A percentile compares a stretch with the other conserved stretches of the same genome.
phyloP scores from a whole-genome alignment of 2,329 filamentous ascomycete species.

The Hypoxylon sp. region DNA sequence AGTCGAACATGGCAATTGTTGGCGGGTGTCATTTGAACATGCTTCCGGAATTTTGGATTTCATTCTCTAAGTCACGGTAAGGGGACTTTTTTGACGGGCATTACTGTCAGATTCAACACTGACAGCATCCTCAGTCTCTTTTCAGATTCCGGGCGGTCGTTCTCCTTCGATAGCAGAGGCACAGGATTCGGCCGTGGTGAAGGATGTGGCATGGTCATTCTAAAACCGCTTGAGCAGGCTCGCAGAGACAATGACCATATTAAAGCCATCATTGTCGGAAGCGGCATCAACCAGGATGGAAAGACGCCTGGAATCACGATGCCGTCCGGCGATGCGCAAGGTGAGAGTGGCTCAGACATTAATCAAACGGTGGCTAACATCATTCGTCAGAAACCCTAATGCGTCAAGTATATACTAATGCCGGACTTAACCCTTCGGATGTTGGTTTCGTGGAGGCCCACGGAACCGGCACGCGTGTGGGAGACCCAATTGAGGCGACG shows the following conservation, averaged over 20 bases:
- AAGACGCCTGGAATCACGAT: conserved; percentile 69
- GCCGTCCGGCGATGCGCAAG: conserved; percentile 67
- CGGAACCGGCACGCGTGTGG: conserved; percentile 69
- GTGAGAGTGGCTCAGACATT: conserved; percentile 44
- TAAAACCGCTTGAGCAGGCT: conserved; percentile 71
- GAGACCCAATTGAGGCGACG: conserved; percentile 69
- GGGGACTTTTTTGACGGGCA: conserved; percentile 50
- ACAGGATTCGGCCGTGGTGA: conserved; percentile 75
- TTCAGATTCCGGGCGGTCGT: conserved; percentile 66
- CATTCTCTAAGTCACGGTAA: conserved; percentile 61
- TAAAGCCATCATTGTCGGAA: conserved; percentile 65
- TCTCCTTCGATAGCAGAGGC: conserved; percentile 65
- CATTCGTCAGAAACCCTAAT: conserved; percentile 58
- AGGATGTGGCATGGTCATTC: conserved; percentile 67
- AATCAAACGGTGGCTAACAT: conserved; percentile 37
- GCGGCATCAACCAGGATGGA: conserved; percentile 70
- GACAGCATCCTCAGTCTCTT: conserved; percentile 58
- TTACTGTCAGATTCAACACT: conserved; percentile 39
- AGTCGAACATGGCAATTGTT: conserved; percentile 63
- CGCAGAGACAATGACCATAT: conserved; percentile 69
- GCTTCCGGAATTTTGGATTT: conserved; percentile 63
- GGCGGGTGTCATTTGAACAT: conserved; percentile 65
- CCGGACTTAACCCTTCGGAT: conserved; percentile 58
- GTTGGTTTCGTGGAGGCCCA: conserved; percentile 67
- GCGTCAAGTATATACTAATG: conserved; percentile 59